These are phyloP conservation scores for Darksidea phi DNA, from an alignment of 495 filamentous ascomycete species.

Conservation along the genomic window DNA sequence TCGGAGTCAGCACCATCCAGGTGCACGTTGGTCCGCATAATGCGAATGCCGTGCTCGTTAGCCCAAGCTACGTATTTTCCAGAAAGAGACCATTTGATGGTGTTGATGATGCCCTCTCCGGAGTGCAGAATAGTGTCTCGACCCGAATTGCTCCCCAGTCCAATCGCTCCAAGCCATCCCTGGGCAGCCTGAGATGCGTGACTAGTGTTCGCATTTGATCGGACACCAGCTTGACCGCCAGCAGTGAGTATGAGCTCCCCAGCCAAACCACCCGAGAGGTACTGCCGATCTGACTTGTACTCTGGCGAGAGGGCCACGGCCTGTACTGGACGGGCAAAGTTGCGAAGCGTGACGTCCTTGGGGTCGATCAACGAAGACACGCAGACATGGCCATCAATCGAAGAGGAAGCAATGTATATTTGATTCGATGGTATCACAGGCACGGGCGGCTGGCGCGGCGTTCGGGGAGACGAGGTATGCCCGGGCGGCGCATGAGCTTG, in stretches of 20 bases:
- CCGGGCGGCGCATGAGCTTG: slow-evolving; percentile 50
- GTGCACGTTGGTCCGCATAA: slow-evolving; percentile 87
- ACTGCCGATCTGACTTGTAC: slow-evolving; percentile 81
- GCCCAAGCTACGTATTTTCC: slow-evolving; percentile 91
- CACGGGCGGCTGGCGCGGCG: slow-evolving; percentile 51
- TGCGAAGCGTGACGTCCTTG: slow-evolving; percentile 81
- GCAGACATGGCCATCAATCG: slow-evolving; percentile 93
- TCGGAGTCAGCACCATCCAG: slow-evolving; percentile 75
- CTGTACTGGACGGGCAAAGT: slow-evolving; percentile 89
- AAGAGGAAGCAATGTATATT: slow-evolving; percentile 89
- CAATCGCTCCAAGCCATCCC: slow-evolving; percentile 88
- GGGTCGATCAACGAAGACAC: slow-evolving; percentile 75
- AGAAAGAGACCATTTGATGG: slow-evolving; percentile 87
- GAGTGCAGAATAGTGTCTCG: slow-evolving; percentile 88
- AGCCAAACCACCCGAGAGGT: slow-evolving; percentile 85
- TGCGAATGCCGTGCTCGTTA: slow-evolving; percentile 94
- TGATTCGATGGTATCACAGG: slow-evolving; percentile 75
- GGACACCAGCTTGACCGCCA: slow-evolving; percentile 73
- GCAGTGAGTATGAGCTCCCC: slow-evolving; percentile 87
- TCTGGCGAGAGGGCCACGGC: slow-evolving; percentile 89
- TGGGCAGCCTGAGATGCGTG: slow-evolving; percentile 76
- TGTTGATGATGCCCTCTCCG: slow-evolving; percentile 85
- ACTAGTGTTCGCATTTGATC: slow-evolving; percentile 74
- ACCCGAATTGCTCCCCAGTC: slow-evolving; percentile 70
- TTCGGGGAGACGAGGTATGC: slow-evolving; percentile 50